phyloP scores from a whole-genome alignment of 2,329 filamentous ascomycete species.

The Colletotrichum lupini region DNA sequence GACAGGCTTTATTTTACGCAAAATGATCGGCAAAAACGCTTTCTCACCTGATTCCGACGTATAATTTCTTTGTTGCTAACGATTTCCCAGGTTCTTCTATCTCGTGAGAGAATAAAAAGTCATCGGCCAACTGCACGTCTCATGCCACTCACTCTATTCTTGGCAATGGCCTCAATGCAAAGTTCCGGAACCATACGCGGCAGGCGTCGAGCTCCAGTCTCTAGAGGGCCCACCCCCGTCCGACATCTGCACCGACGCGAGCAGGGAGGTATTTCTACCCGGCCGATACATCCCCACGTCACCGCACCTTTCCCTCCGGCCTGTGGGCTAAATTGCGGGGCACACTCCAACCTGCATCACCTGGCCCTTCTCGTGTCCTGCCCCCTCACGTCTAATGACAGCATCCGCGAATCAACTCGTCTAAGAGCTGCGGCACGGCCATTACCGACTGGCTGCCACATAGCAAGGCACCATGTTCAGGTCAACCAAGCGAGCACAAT shows the following conservation, averaged over 20 bases:
- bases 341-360: conserved; percentile 27
- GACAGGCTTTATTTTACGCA: background rate
- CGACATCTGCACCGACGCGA: conserved; percentile 2
- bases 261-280: conserved; percentile 23
- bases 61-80: background rate
- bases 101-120: conserved; percentile 6
- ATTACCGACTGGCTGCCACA: conserved; percentile 16
- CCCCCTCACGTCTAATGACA: conserved; percentile 31
- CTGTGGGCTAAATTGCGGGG: conserved; percentile 31
- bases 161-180: conserved; percentile 6
- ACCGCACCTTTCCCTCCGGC: conserved; percentile 34
- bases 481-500: background rate
- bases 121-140: conserved; percentile 20
- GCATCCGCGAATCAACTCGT: conserved; percentile 14
- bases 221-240: background rate
- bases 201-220: background rate
- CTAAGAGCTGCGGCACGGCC: conserved; percentile 6
- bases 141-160: conserved; percentile 25
- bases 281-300: conserved; percentile 22
- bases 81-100: background rate
- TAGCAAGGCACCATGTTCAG: background rate
- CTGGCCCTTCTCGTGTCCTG: conserved; percentile 23
- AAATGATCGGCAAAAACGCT: background rate
- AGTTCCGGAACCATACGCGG: conserved; percentile 3
- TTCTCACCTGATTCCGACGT: background rate